Evolutionary conservation across 163 green algal genomes (phyloP).

Genomic region (Chlorella variabilis): DNA sequence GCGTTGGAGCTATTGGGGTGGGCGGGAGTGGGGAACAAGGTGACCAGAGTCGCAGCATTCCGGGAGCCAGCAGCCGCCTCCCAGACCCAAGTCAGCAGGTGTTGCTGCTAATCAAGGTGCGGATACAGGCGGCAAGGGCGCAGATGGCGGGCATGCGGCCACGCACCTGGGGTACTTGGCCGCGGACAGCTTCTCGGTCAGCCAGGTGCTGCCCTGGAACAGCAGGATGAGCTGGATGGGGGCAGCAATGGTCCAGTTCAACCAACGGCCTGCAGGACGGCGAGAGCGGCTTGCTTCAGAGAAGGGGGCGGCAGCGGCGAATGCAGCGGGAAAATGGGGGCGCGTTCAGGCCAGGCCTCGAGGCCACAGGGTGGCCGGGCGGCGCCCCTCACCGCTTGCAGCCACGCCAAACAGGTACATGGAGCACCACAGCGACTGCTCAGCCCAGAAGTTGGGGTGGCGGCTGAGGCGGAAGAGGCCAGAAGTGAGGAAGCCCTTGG

Average conservation of each 20-base stretch:
- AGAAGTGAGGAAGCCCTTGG: conserved; percentile 37
- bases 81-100: no score
- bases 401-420: conserved; percentile 48
- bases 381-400: conserved; percentile 17
- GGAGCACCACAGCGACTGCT: conserved; percentile 47
- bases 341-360: no score
- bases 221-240: conserved; percentile 6
- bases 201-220: conserved; percentile 35
- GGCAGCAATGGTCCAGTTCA: conserved; percentile 34
- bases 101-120: no score
- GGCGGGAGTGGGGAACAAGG: no score
- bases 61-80: no score
- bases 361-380: no score
- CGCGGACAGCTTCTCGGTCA: conserved; percentile 44
- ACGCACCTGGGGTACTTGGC: conserved; percentile 49
- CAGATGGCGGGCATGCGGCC: no score
- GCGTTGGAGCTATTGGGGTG: no score
- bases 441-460: conserved; percentile 51
- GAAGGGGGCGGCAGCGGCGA: background rate
- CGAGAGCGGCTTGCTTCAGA: no score
- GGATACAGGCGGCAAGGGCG: no score
- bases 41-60: no score
- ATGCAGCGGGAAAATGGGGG: no score
- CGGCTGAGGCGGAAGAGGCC: conserved; percentile 41
- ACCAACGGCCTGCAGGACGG: conserved; percentile 20